These are phyloP conservation scores for Pseudogymnoascus sp. DNA, from an alignment of 2,329 filamentous ascomycete genomes.

Conservation along the genomic window DNA sequence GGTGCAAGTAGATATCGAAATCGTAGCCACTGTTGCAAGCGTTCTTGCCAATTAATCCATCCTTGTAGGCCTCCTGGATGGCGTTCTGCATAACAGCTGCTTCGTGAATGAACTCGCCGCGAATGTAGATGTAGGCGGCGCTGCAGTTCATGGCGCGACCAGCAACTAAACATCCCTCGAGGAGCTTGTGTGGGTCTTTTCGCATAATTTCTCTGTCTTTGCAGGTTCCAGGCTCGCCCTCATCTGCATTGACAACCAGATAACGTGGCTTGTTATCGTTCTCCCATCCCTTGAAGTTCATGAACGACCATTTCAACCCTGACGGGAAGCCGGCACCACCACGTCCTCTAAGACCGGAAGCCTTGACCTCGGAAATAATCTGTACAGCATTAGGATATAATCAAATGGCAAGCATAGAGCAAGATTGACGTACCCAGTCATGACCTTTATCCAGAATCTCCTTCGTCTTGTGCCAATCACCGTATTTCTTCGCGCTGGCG, in stretches of 20 bases:
- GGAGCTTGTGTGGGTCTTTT: slow-evolving; percentile 97
- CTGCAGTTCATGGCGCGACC: slow-evolving; percentile 98
- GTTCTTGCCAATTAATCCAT: slow-evolving; percentile 94
- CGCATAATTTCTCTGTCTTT: slow-evolving; percentile 99
- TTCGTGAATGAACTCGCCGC: slow-evolving; percentile 95
- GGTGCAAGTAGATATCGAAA: slow-evolving; percentile 95
- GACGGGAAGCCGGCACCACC: slow-evolving; percentile 97
- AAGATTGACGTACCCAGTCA: slow-evolving; percentile 60
- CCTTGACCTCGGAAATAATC: slow-evolving; percentile 97
- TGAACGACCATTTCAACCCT: slow-evolving; percentile 99
- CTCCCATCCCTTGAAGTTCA: slow-evolving; percentile 99
- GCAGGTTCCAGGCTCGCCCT: slow-evolving; percentile 97
- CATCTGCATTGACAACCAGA: slow-evolving; percentile 95
- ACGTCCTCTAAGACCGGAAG: slow-evolving; percentile 88
- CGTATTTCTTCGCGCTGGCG: slow-evolving; percentile 93
- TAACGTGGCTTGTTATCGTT: slow-evolving; percentile 95
- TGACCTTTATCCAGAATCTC: slow-evolving; percentile 95
- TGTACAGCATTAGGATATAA: slow-evolving; percentile 24
- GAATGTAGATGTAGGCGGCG: slow-evolving; percentile 98
- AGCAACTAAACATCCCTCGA: slow-evolving; percentile 93
- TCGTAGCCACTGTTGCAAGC: slow-evolving; percentile 95
- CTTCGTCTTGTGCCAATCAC: slow-evolving; percentile 99
- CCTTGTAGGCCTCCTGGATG: slow-evolving; percentile 95
- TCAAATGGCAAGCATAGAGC: slow-evolving; percentile 2
- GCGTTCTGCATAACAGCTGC: slow-evolving; percentile 87